These are phyloP conservation scores for Ordospora colligata DNA, from an alignment of 371 early-diverging fungal genomes.

Conservation along the genomic window DNA sequence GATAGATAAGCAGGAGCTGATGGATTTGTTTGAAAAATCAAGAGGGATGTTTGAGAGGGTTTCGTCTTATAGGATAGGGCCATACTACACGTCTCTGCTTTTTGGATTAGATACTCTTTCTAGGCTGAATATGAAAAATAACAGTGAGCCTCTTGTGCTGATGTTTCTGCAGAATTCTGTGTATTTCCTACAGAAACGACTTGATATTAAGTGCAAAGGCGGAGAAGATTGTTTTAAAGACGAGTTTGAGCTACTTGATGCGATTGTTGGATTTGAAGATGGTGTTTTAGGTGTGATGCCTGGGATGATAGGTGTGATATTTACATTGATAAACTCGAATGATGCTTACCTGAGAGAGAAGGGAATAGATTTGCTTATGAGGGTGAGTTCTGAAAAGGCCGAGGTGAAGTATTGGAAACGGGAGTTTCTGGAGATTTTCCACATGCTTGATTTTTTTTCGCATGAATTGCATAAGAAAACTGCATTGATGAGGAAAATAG, in stretches of 20 bases:
- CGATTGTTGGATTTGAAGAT: background rate
- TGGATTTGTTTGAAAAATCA: background rate
- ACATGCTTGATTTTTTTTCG: constrained; percentile 44
- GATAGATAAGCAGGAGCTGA: background rate
- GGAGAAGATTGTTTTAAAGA: background rate
- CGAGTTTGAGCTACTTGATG: background rate
- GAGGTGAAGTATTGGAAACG: constrained; percentile 33
- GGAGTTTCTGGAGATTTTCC: constrained; percentile 41
- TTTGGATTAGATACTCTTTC: background rate
- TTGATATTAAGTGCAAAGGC: background rate
- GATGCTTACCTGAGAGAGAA: background rate
- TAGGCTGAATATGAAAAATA: background rate
- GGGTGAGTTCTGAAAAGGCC: background rate
- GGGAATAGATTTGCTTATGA: background rate
- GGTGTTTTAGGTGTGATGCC: background rate
- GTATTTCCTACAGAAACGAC: background rate
- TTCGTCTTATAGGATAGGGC: background rate
- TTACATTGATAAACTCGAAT: background rate
- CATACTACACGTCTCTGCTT: background rate
- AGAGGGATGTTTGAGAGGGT: background rate
- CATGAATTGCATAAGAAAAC: constrained; percentile 32
- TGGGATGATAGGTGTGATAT: background rate
- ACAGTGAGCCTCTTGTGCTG: background rate
- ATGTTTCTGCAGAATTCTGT: background rate
- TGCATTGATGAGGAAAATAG: constrained; percentile 28